These are phyloP conservation scores for Tolypocladium guangdongense DNA, from an alignment of 2,329 filamentous ascomycete species.

Conservation along the genomic window DNA sequence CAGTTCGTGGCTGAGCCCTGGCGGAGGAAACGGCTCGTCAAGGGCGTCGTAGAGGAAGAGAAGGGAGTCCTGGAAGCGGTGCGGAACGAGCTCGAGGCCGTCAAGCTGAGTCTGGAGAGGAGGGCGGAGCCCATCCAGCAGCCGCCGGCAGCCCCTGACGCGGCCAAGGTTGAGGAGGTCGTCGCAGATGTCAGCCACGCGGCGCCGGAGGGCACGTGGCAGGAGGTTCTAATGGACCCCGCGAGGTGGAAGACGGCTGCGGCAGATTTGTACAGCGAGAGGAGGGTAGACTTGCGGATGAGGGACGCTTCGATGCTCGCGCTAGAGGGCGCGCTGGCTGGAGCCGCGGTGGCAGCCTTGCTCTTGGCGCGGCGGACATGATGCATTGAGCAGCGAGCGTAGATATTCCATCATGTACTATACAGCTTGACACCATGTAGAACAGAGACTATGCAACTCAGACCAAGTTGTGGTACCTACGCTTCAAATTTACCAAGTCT, in stretches of 20 bases:
- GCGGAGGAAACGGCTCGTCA: slow-evolving; percentile 70
- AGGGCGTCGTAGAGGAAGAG: slow-evolving; percentile 71
- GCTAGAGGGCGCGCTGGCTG: slow-evolving; percentile 54
- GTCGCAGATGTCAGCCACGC: background rate
- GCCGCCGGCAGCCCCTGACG: slow-evolving; percentile 2
- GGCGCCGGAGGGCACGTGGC: slow-evolving; percentile 24
- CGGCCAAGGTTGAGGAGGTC: slow-evolving; percentile 1
- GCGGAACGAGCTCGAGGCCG: slow-evolving; percentile 26
- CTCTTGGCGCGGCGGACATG: slow-evolving; percentile 28
- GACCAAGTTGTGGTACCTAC: background rate
- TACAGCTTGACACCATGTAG: background rate
- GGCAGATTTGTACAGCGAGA: slow-evolving; percentile 54
- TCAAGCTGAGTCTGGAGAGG: slow-evolving; percentile 18
- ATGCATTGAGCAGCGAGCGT: slow-evolving; percentile 4
- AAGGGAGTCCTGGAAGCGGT: slow-evolving; percentile 44
- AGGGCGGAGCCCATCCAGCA: slow-evolving; percentile 8
- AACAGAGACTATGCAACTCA: background rate
- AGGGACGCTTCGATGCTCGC: slow-evolving; percentile 60
- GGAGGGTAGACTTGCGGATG: slow-evolving; percentile 52
- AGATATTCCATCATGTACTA: background rate
- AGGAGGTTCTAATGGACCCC: slow-evolving; percentile 29
- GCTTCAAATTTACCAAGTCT: too few relatives aligned
- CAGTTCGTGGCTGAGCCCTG: slow-evolving; percentile 90
- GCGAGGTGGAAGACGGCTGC: slow-evolving; percentile 36
- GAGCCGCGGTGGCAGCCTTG: slow-evolving; percentile 48